Base-by-base conservation (phyloP, 345 rosid genomes). In the Hevea brasiliensis region DNA sequence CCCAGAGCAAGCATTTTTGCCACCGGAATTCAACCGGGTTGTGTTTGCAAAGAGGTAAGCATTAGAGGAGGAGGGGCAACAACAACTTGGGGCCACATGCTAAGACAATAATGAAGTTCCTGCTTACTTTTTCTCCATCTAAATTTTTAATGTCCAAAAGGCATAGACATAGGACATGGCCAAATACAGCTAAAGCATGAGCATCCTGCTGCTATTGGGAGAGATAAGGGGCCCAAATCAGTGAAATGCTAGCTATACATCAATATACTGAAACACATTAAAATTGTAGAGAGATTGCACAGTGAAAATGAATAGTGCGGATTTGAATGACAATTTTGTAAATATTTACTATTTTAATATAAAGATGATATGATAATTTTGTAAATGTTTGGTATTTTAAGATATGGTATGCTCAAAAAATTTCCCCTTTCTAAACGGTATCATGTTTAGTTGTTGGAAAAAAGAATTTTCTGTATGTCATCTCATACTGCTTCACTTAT, bases 261-360 rank as follows among this genome's bases (percentile, higher is more conserved):
- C 13, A 21, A 61, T 79, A 15, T 65, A 71, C 76, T 62, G 85
- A 65, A 70, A 4, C 35, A 62, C 79, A 73, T 74, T 42, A 74
- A 69, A 45, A 40, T 60, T 59, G 48, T 27, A 47, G n/a, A n/a
- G n/a, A n/a, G n/a, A n/a, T n/a, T n/a, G n/a, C n/a, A n/a, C n/a
- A n/a, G n/a, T n/a, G n/a, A n/a, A n/a, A n/a, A n/a, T n/a, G n/a
- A n/a, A n/a, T n/a, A n/a, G n/a, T n/a, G n/a, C n/a, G n/a, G n/a
- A n/a, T n/a, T n/a, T n/a, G n/a, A n/a, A n/a, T n/a, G n/a, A n/a
- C n/a, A n/a, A n/a, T n/a, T n/a, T n/a, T n/a, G n/a, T n/a, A n/a
- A n/a, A n/a, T n/a, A n/a, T n/a, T n/a, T n/a, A n/a, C n/a, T n/a
- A n/a, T n/a, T n/a, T n/a, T n/a, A n/a, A n/a, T n/a, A n/a, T n/a